phyloP scores from a whole-genome alignment of 352 stramenopile genomes.

The Lagenidium giganteum region DNA sequence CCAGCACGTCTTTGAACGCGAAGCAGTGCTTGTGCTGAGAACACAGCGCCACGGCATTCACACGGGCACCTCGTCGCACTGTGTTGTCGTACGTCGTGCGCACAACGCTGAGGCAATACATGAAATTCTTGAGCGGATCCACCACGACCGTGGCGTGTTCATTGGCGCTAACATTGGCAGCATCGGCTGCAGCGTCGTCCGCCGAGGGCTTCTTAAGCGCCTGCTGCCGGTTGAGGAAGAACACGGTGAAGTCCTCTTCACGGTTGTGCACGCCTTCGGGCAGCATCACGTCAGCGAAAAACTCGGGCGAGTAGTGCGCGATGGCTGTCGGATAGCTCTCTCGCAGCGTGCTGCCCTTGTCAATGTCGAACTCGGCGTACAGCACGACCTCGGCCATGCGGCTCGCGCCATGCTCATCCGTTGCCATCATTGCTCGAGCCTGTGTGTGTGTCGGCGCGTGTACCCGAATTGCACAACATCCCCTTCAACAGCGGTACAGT shows the following conservation, averaged over 20 bases:
- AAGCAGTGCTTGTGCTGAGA: conserved; percentile 78
- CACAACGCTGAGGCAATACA: conserved; percentile 87
- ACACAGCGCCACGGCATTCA: conserved; percentile 81
- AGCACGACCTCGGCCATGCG: conserved; percentile 67
- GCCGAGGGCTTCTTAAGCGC: conserved; percentile 5
- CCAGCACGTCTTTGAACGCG: conserved; percentile 67
- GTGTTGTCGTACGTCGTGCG: conserved; percentile 73
- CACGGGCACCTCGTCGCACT: conserved; percentile 65
- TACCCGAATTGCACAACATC: too few species aligned
- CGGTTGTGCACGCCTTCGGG: conserved; percentile 87
- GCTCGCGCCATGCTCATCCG: conserved; percentile 1
- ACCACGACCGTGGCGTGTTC: too few species aligned
- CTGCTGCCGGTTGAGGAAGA: conserved; percentile 79
- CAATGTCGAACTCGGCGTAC: conserved; percentile 84
- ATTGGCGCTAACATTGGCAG: neutral
- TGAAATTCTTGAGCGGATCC: conserved; percentile 66
- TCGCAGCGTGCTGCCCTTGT: conserved; percentile 82
- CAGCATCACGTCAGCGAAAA: conserved; percentile 87
- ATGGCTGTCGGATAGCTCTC: conserved; percentile 57
- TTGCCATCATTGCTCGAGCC: conserved; percentile 5
- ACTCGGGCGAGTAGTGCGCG: conserved; percentile 80
- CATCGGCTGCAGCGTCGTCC: neutral
- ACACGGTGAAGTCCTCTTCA: conserved; percentile 80
- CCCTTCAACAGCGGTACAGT: too few species aligned
- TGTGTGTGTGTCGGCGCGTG: too few species aligned